Evolutionary conservation across 2,329 filamentous ascomycete species (phyloP).

Genomic region (Penicillium thymicola): DNA sequence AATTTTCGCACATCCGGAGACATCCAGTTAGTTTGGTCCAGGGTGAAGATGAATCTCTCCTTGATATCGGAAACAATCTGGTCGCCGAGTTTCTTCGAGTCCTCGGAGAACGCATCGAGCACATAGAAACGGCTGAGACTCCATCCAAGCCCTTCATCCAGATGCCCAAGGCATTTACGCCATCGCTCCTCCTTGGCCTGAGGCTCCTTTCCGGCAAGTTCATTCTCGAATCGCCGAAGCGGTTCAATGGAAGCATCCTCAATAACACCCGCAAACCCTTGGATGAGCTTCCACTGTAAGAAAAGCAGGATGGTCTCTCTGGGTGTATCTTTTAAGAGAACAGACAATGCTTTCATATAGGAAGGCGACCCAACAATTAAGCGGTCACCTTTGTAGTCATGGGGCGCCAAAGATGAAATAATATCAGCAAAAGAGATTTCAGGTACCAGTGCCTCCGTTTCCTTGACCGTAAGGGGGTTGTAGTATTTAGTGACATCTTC

Average conservation of each 20-base stretch:
- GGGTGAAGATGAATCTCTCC: conserved; percentile 60
- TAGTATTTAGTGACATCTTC: conserved; percentile 66
- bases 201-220: conserved; percentile 60
- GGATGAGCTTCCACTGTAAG: conserved; percentile 62
- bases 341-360: conserved; percentile 58
- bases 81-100: conserved; percentile 64
- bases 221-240: conserved; percentile 58
- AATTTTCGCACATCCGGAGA: conserved; percentile 57
- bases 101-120: conserved; percentile 63
- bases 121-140: conserved; percentile 69
- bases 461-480: conserved; percentile 59
- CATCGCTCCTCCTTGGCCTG: conserved; percentile 63
- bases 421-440: conserved; percentile 54
- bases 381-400: conserved; percentile 49
- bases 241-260: conserved; percentile 60
- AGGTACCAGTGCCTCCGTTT: conserved; percentile 55
- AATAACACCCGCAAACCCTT: conserved; percentile 52
- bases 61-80: conserved; percentile 70
- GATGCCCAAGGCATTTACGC: conserved; percentile 60
- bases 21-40: conserved; percentile 63
- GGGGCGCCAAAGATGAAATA: conserved; percentile 52
- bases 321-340: conserved; percentile 53
- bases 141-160: conserved; percentile 62
- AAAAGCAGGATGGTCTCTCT: conserved; percentile 60
- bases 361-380: conserved; percentile 59